A percentile compares a stretch with the other conserved stretches of the same genome.
Evolutionary conservation across 305 asterid genomes (phyloP).

Genomic region (Striga hermonthica): DNA sequence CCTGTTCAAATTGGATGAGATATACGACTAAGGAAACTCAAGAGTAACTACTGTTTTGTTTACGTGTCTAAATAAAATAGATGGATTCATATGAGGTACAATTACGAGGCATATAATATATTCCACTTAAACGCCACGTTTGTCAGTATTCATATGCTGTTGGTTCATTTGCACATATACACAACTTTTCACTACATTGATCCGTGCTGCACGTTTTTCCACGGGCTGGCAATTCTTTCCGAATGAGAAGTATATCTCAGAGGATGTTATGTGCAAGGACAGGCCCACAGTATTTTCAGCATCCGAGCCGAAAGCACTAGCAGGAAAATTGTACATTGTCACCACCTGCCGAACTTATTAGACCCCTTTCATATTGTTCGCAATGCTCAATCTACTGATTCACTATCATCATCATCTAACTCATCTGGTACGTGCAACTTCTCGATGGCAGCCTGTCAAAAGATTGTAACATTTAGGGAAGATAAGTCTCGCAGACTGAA

Average conservation of each 20-base stretch:
- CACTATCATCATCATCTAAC: slow-evolving; percentile 52
- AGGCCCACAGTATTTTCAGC: slow-evolving; percentile 15
- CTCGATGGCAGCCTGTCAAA: slow-evolving; percentile 79
- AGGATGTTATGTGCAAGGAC: slow-evolving; percentile 19
- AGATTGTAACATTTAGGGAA: slow-evolving; percentile 23
- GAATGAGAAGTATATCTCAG: not conserved
- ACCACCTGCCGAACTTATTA: slow-evolving; percentile 26
- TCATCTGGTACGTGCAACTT: slow-evolving; percentile 93
- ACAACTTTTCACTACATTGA: not conserved
- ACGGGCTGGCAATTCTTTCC: not conserved
- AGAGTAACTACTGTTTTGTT: not conserved
- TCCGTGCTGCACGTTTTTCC: not conserved
- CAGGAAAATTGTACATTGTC: slow-evolving; percentile 29
- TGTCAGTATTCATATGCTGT: not conserved
- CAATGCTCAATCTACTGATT: slow-evolving; percentile 31
- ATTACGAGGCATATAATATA: slow-evolving; percentile 5
- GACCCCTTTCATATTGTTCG: slow-evolving; percentile 20
- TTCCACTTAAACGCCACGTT: slow-evolving; percentile 5
- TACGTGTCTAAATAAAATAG: slow-evolving; percentile 17
- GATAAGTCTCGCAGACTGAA: slow-evolving; percentile 14
- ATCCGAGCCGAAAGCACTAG: slow-evolving; percentile 40
- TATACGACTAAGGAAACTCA: not conserved
- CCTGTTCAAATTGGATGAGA: too few relatives aligned
- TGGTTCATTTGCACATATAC: slow-evolving; percentile 13
- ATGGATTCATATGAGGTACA: not conserved